Base-by-base conservation (phyloP, 2,329 filamentous ascomycete genomes). In the Trichothecium sympodiale region DNA sequence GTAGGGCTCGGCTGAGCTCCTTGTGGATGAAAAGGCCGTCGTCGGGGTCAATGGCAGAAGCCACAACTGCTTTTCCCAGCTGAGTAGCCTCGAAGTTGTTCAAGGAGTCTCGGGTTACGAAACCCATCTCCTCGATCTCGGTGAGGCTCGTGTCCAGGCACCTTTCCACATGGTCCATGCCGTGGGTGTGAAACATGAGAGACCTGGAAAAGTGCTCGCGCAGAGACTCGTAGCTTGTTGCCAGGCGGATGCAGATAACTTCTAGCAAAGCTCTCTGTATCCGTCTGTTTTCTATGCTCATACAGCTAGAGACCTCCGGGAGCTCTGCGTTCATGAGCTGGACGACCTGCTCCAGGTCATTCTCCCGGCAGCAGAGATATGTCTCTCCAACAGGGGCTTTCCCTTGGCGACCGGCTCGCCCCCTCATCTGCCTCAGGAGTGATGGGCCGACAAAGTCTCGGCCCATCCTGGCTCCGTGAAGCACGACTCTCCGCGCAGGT, bases 351-450 rank as follows among this genome's bases (percentile, higher is more conserved):
- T 83, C 77, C 12, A 87, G 55, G 45, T 87, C 83, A 8, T 64
- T 56, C 46, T 76, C 71, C 20, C 76, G 71, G 48, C 82, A 87
- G 50, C 82, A 86, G 2, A 87, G 61, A 51, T 82, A 87, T 2
- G 80, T 87, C 57, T 87, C 83, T 3, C 83, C 83, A 32, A 83
- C 62, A 34, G 83, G 79, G 37, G 84, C 80, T 49, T 85, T 87
- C 33, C 83, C 83, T 55, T 86, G 86, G 36, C 83, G 71, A 6
- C 83, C 83, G 15, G 83, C 83, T 41, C 83, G 70, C 3, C 83
- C 83, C 49, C 81, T 73, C 83, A 87, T 88, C 56, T 88, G 83
- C 33, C 81, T 74, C 55, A 88, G 63, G 77, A 88, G 83, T 4
- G 82, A 77, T 10, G 83, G 82, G 0, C 80, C 82, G n/a, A 87